Evolutionary conservation across 2,329 filamentous ascomycete species (phyloP).

Genomic region (Lasiodiplodia citricola): DNA sequence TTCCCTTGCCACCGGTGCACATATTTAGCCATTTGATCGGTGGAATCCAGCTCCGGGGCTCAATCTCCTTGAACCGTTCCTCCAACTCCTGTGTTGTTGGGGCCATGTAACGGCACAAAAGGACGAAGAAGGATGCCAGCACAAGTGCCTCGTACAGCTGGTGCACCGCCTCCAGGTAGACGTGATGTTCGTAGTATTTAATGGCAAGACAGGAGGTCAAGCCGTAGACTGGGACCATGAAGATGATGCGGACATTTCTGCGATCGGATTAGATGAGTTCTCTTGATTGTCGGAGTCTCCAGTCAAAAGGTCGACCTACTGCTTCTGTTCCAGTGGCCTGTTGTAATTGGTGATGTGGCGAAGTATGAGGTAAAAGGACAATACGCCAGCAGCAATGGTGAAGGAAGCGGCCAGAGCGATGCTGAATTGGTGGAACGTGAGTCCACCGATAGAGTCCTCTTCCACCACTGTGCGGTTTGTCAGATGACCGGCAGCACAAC

Average conservation of each 20-base stretch:
- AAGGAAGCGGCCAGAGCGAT: conserved; percentile 37
- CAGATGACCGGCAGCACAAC: not conserved
- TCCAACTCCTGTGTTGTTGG: conserved; percentile 78
- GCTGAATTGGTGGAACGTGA: conserved; percentile 9
- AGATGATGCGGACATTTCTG: conserved; percentile 79
- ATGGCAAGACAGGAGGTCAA: conserved; percentile 73
- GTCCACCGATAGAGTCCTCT: not conserved
- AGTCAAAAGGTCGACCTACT: conserved; percentile 39
- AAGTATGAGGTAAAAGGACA: conserved; percentile 58
- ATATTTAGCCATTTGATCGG: conserved; percentile 70
- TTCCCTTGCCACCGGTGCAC: conserved; percentile 67
- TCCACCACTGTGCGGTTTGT: not conserved
- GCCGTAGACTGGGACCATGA: conserved; percentile 81
- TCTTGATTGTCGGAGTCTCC: not conserved
- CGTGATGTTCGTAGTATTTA: conserved; percentile 72
- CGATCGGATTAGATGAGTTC: not conserved
- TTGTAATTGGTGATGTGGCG: conserved; percentile 62
- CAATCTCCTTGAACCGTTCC: conserved; percentile 71
- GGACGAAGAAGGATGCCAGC: conserved; percentile 79
- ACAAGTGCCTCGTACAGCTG: conserved; percentile 86
- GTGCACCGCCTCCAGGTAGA: conserved; percentile 77
- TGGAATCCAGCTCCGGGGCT: conserved; percentile 71
- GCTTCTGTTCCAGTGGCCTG: conserved; percentile 60
- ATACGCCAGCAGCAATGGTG: conserved; percentile 51
- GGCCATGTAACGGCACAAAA: conserved; percentile 76